Evolutionary conservation across 257 asterid species (phyloP), one percentile per base, ranked within the genome.

Genomic region (Rauvolfia tetraphylla): DNA sequence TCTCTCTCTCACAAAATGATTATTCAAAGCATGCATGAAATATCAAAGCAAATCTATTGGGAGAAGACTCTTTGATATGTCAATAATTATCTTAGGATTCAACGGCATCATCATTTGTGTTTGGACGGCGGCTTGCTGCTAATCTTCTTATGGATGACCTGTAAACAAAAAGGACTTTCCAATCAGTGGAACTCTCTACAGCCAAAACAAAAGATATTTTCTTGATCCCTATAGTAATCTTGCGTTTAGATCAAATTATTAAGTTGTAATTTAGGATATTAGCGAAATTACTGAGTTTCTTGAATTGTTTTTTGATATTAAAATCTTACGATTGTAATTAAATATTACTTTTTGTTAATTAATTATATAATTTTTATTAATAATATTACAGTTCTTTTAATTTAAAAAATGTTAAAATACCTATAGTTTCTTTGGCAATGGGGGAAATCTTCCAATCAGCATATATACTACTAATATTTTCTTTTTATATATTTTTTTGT

Each of bases 1-100:
- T 9, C 68, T 36, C 18, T 23, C 9, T 13, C 63, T 9, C 36
- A 22, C 39, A 5, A 48, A 65, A 75, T 49, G 13, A 68, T 76
- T 25, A 67, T 76, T 67, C 46, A 27, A 68, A 68, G 75, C 75
- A 76, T 76, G 75, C 68, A 76, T 68, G 75, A 76, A 76, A 76
- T 51, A 67, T 76, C 74, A 66, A 66, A 62, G 31, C 23, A 34
- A 65, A 66, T 25, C n/a, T 1, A 27, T 13, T 13, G 27, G 39
- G 46, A 42, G 78, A 54, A 74, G 38, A 20, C 59, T 20, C 23
- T 46, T 22, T 18, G 2, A 31, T 29, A 54, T 34, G 2, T 8
- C 20, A 6, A 31, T 4, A 49, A 18, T 1, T 38, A 3, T 39
- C 36, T 14, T 34, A 22, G 34, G 39, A 66, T 1, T 38, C 74